Percentiles rank a stretch among this genome's conserved stretches.
phyloP scores from a whole-genome alignment of 2,329 filamentous ascomycete genomes.

The Fusarium cyanostomum region DNA sequence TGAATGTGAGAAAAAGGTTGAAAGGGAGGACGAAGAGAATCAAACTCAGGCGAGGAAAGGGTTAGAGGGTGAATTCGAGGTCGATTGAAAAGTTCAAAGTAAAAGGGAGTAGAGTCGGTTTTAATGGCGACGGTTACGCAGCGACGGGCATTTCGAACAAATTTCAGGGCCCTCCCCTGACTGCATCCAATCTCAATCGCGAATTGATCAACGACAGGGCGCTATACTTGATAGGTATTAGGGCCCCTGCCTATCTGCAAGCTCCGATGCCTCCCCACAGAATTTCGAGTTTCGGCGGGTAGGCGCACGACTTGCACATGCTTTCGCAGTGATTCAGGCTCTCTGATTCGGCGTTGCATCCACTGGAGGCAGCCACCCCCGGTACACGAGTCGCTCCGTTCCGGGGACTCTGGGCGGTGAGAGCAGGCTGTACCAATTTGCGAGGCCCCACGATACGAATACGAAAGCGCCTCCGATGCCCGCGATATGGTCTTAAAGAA shows the following conservation, averaged over 20 bases:
- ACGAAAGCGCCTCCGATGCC: slow-evolving; percentile 44
- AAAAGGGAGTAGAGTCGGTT: slow-evolving; percentile 34
- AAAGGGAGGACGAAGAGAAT: slow-evolving; percentile 14
- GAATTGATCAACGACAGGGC: slow-evolving; percentile 36
- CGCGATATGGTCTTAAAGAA: not conserved
- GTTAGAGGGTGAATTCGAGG: slow-evolving; percentile 23
- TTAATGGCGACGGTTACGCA: slow-evolving; percentile 38
- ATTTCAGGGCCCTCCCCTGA: slow-evolving; percentile 46
- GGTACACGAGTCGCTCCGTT: slow-evolving; percentile 10
- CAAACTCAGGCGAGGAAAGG: slow-evolving; percentile 3
- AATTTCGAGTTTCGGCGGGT: slow-evolving; percentile 7
- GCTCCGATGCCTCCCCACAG: slow-evolving; percentile 15
- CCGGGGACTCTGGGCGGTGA: slow-evolving; percentile 33
- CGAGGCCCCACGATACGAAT: slow-evolving; percentile 43
- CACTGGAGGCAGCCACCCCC: slow-evolving; percentile 2
- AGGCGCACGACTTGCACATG: slow-evolving; percentile 9
- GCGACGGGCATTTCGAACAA: slow-evolving; percentile 40
- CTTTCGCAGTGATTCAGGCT: not conserved
- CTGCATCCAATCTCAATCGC: slow-evolving; percentile 43
- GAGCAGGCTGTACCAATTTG: slow-evolving; percentile 15
- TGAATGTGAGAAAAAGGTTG: slow-evolving; percentile 45
- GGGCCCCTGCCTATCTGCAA: slow-evolving; percentile 16
- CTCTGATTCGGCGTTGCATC: slow-evolving; percentile 12
- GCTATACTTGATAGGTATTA: slow-evolving; percentile 33
- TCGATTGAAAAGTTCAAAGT: slow-evolving; percentile 21